These are phyloP conservation scores for Fagus crenata DNA, from an alignment of 306 rosid genomes.

Conservation along the genomic window DNA sequence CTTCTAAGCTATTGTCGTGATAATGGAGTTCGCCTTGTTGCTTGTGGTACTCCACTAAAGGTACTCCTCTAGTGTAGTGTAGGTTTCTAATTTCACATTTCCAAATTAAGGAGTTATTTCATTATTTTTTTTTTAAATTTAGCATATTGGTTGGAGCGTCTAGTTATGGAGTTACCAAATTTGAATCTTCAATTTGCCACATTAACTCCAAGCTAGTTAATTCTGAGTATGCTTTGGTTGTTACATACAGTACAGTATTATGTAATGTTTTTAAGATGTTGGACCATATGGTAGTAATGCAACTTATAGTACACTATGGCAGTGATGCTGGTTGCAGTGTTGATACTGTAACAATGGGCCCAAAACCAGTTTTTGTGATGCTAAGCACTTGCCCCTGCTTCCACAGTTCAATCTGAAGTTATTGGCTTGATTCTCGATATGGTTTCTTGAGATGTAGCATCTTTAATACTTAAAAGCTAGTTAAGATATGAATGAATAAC, in stretches of 20 bases:
- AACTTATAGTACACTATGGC: neutral
- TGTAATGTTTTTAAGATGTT: too few species aligned
- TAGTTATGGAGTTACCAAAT: too few species aligned
- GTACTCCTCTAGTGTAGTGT: conserved; percentile 32
- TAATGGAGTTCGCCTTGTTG: conserved; percentile 68
- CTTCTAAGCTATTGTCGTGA: conserved; percentile 76
- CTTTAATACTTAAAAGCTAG: neutral
- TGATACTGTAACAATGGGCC: neutral
- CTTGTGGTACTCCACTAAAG: conserved; percentile 81
- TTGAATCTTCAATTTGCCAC: too few species aligned
- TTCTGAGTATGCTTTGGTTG: too few species aligned
- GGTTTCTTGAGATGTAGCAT: neutral
- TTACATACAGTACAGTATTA: too few species aligned
- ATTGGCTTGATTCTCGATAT: neutral
- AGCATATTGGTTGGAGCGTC: too few species aligned
- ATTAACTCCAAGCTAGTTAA: neutral
- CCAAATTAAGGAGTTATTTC: too few species aligned
- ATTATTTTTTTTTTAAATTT: too few species aligned
- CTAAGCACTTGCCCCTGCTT: neutral
- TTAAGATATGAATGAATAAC: neutral
- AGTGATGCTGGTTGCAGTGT: neutral
- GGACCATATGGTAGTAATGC: too few species aligned
- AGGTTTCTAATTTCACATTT: too few species aligned
- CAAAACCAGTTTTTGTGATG: neutral
- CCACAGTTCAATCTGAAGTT: neutral